Evolutionary conservation across 768 basidiomycete species (phyloP), one percentile per base, ranked within the genome.

Genomic region (Russula dissimulans): DNA sequence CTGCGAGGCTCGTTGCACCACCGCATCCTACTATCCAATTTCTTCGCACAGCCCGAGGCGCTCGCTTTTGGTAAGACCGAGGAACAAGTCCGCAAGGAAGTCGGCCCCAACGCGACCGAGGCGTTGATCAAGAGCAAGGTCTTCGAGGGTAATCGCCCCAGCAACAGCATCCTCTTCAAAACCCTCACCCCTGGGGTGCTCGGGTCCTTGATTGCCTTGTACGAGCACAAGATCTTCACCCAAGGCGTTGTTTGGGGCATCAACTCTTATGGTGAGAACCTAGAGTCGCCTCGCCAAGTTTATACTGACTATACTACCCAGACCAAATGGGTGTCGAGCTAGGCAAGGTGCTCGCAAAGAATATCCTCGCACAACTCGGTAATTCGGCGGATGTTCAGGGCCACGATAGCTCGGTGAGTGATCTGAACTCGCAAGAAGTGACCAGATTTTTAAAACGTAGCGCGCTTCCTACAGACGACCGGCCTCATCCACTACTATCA

Each of bases 321-420:
- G 92, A 98, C 73, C 97, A 98, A 85, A 97, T 97, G 95, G 97
- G 97, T 71, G 95, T 98, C 65, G 95, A 98, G 73, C 87, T 98
- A 56, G 95, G 95, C 59, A 98, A 98, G 73, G 90, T 95, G 5
- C 83, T 99, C 46, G 97, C 97, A 1, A 98, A 97, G 84, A 88
- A 87, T 67, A 98, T 99, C 68, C 80, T 98, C 53, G 80, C 84
- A 2, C 94, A 97, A 73, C 85, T 98, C 47, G 83, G 77, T n/a
- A 81, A 79, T 60, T 85, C 91, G 9, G 79, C 77, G 29, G 86
- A 93, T 66, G 91, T 94, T 63, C 79, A 76, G 60, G 90, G 89
- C 5, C 97, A 97, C 69, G 97, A 98, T 70, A 86, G 85, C 68
- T 97, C 94, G 66, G 79, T 79, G 63, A 66, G 77, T 66, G 11